phyloP scores from a whole-genome alignment of 2,329 filamentous ascomycete species.

The Aspergillus udagawae region DNA sequence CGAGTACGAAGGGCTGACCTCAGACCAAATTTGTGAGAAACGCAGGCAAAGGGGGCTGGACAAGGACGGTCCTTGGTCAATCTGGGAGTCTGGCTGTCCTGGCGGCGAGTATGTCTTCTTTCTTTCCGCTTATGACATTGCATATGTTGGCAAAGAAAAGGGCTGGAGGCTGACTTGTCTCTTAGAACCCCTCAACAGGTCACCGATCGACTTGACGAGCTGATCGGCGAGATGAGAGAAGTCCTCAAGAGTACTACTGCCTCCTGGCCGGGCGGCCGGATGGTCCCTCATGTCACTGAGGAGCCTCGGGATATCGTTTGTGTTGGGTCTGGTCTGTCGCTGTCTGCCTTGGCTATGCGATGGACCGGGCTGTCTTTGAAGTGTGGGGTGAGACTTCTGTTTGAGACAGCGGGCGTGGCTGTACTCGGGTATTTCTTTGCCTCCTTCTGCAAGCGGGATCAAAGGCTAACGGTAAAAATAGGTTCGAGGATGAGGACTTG shows the following conservation, averaged over 20 bases:
- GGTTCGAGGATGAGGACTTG: constrained; percentile 11
- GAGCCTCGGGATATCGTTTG: constrained; percentile 13
- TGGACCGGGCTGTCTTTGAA: constrained; percentile 9
- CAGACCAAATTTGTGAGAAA: constrained; percentile 46
- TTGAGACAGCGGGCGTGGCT: constrained; percentile 14
- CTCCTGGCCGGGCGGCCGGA: constrained; percentile 7
- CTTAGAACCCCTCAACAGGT: constrained; percentile 9
- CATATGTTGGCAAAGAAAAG: not conserved
- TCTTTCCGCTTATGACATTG: not conserved
- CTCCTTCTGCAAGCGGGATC: not conserved
- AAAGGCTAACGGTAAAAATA: constrained; percentile 4
- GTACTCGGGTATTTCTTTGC: constrained; percentile 12
- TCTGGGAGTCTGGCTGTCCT: constrained; percentile 57
- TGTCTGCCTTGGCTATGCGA: constrained; percentile 15
- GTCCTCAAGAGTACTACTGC: constrained; percentile 2
- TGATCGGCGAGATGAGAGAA: constrained; percentile 8
- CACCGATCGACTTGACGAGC: constrained; percentile 6
- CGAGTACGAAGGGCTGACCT: constrained; percentile 56
- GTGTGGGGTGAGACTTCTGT: constrained; percentile 10
- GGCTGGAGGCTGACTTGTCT: not conserved
- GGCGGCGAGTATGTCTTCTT: constrained; percentile 47
- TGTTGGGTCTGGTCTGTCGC: constrained; percentile 13
- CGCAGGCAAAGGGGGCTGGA: constrained; percentile 49
- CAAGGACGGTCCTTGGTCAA: constrained; percentile 49
- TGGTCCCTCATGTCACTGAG: not conserved